Evolutionary conservation across 257 asterid species (phyloP).

Genomic region (Solanum sejunctum): DNA sequence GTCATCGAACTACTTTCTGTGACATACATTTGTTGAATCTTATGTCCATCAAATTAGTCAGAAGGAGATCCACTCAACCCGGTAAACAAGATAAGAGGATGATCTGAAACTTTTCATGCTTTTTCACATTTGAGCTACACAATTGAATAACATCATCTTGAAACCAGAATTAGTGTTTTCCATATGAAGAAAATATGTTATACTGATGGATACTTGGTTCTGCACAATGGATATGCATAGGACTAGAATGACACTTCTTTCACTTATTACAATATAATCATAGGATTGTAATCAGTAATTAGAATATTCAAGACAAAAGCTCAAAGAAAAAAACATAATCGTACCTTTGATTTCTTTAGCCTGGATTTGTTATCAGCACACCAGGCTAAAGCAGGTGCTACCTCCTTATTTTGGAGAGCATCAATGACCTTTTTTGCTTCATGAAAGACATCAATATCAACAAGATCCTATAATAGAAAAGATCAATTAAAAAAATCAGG

Average conservation of each 20-base stretch:
- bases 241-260: background rate
- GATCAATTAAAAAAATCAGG: background rate
- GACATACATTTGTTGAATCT: background rate
- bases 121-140: background rate
- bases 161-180: background rate
- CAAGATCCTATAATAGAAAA: constrained; percentile 63
- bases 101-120: background rate
- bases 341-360: constrained; percentile 90
- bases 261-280: background rate
- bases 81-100: background rate
- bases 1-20: background rate
- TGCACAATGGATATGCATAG: background rate
- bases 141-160: background rate
- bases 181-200: background rate
- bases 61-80: background rate
- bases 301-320: background rate
- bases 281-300: background rate
- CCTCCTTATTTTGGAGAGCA: constrained; percentile 85
- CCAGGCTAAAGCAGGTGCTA: constrained; percentile 94
- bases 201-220: background rate
- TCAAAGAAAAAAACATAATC: background rate
- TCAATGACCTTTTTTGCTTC: constrained; percentile 91
- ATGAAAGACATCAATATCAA: constrained; percentile 83
- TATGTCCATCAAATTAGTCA: background rate
- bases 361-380: constrained; percentile 93